phyloP scores from a whole-genome alignment of 2,329 filamentous ascomycete genomes.

The Penicillium sp. region DNA sequence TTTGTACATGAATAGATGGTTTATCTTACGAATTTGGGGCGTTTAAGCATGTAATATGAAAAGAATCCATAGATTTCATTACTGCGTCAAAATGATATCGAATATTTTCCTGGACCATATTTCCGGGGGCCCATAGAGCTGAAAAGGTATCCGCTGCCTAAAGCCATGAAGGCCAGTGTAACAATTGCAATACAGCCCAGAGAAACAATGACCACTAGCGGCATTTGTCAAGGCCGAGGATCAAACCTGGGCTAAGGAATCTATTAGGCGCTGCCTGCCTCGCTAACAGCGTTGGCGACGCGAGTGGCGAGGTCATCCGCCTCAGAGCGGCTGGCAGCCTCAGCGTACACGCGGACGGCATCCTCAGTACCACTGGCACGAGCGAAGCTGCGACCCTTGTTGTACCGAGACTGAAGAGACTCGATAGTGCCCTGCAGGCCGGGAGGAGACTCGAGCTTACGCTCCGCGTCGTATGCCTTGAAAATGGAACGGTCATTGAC shows the following conservation, averaged over 20 bases:
- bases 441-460: constrained; percentile 73
- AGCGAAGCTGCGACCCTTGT: constrained; percentile 83
- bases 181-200: constrained; percentile 1
- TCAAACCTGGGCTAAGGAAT: not conserved
- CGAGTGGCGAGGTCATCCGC: constrained; percentile 86
- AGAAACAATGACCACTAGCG: not conserved
- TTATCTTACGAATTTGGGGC: constrained; percentile 3
- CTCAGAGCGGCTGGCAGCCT: constrained; percentile 84
- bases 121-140: not conserved
- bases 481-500: constrained; percentile 86
- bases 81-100: constrained; percentile 26
- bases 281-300: constrained; percentile 72
- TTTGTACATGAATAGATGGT: constrained; percentile 13
- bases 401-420: constrained; percentile 82
- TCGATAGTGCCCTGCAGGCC: constrained; percentile 86
- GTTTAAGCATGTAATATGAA: constrained; percentile 8
- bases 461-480: constrained; percentile 87
- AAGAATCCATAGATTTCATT: constrained; percentile 21
- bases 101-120: constrained; percentile 21
- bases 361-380: constrained; percentile 94
- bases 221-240: not conserved
- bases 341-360: constrained; percentile 91
- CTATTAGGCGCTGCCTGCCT: constrained; percentile 41
- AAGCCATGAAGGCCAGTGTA: not conserved
- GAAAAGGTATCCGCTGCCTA: not conserved